These are phyloP conservation scores for Clonostachys solani DNA, from an alignment of 2,329 filamentous ascomycete genomes.

Conservation along the genomic window DNA sequence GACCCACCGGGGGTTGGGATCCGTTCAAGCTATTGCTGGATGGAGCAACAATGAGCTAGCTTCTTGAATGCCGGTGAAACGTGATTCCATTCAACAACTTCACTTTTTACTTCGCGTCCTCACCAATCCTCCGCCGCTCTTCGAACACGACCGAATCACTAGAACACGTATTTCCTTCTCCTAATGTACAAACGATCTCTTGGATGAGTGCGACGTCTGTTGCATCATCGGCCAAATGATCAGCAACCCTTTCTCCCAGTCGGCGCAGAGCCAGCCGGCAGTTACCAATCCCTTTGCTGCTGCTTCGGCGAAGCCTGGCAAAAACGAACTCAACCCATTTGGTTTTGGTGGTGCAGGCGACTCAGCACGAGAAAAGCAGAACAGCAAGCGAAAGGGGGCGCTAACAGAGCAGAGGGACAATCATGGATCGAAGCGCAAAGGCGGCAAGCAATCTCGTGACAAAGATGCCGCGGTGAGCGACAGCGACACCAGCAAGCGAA, in stretches of 20 bases:
- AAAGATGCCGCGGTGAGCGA: conserved; percentile 17
- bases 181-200: conserved; percentile 24
- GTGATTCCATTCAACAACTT: too few species aligned
- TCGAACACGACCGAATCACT: background rate
- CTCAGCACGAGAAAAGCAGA: conserved; percentile 6
- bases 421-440: conserved; percentile 7
- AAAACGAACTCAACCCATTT: conserved; percentile 7
- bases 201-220: conserved; percentile 32
- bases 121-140: background rate
- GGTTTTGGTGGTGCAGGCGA: conserved; percentile 7
- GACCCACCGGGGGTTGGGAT: too few species aligned
- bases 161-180: conserved; percentile 4
- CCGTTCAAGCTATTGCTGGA: too few species aligned
- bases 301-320: conserved; percentile 1
- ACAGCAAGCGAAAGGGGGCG: conserved; percentile 7
- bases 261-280: conserved; percentile 25
- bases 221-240: conserved; percentile 34
- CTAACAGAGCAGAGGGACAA: background rate
- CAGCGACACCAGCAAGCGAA: conserved; percentile 9
- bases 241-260: conserved; percentile 25
- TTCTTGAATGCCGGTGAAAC: too few species aligned
- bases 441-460: conserved; percentile 15
- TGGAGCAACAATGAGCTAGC: too few species aligned
- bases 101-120: background rate
- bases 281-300: conserved; percentile 28